Conservation (phyloP, 2,329 filamentous ascomycete genomes). For the Clathrospora elynae region DNA sequence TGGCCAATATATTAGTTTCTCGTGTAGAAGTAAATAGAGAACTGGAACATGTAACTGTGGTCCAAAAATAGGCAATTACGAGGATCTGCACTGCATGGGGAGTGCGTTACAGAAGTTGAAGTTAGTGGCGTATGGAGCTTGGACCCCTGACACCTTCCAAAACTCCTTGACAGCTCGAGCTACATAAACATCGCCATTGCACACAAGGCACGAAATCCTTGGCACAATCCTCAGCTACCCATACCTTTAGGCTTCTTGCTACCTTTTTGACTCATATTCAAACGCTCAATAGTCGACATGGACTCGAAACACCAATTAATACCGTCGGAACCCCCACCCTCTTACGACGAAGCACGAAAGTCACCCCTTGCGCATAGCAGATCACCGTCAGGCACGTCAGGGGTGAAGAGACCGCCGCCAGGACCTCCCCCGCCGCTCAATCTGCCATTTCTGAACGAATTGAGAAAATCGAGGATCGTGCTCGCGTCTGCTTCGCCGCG, state of each 20-base stretch:
- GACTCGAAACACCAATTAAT: conserved; percentile 22
- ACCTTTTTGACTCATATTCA: neutral
- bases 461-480: conserved; percentile 80
- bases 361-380: conserved; percentile 24
- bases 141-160: conserved; percentile 5
- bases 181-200: conserved; percentile 3
- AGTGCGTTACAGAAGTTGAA: no score
- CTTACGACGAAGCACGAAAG: conserved; percentile 49
- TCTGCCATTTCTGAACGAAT: conserved; percentile 76
- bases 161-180: neutral
- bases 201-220: neutral
- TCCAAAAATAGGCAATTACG: neutral
- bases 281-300: neutral
- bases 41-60: neutral
- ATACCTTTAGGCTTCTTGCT: neutral
- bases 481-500: conserved; percentile 89
- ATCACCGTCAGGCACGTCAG: conserved; percentile 22
- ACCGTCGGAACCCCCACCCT: conserved; percentile 51
- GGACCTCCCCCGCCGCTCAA: conserved; percentile 69
- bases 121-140: conserved; percentile 11
- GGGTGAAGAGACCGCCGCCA: conserved; percentile 22
- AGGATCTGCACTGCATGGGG: conserved; percentile 1
- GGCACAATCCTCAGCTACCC: neutral
- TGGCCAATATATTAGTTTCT: neutral
- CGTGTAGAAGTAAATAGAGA: neutral